Evolutionary conservation across 2,329 filamentous ascomycete genomes (phyloP).

Genomic region (Fusarium sp.): DNA sequence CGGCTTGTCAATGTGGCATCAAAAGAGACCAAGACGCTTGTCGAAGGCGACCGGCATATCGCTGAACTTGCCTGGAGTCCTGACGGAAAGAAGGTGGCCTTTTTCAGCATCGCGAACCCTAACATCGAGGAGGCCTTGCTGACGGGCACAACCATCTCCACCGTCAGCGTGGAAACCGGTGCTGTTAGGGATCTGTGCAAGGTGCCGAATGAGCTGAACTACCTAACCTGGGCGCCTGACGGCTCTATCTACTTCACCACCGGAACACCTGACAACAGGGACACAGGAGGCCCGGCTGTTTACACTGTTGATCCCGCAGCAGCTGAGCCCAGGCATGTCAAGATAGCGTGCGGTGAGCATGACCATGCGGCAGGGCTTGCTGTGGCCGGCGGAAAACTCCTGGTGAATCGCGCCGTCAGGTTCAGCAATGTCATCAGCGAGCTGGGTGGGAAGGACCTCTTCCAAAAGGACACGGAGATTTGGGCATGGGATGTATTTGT

Average conservation of each 20-base stretch:
- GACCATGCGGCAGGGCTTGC: conserved; percentile 27
- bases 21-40: conserved; percentile 24
- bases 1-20: conserved; percentile 47
- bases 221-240: conserved; percentile 28
- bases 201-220: conserved; percentile 2
- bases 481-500: conserved; percentile 29
- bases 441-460: conserved; percentile 14
- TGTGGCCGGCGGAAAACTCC: conserved; percentile 9
- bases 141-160: conserved; percentile 20
- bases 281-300: conserved; percentile 15
- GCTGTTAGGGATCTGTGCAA: conserved; percentile 12
- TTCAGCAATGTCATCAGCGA: conserved; percentile 16
- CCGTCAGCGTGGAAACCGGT: conserved; percentile 16
- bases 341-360: conserved; percentile 20
- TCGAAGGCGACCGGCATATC: conserved; percentile 19
- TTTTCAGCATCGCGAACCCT: conserved; percentile 12
- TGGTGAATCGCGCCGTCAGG: conserved; percentile 15
- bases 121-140: conserved; percentile 26
- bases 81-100: conserved; percentile 25
- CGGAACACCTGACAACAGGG: conserved; percentile 7
- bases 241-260: conserved; percentile 32
- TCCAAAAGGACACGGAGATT: conserved; percentile 11
- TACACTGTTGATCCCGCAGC: conserved; percentile 17
- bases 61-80: conserved; percentile 31
- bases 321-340: background rate